phyloP scores from a whole-genome alignment of 306 rosid species.

The Cotoneaster glaucophyllus region DNA sequence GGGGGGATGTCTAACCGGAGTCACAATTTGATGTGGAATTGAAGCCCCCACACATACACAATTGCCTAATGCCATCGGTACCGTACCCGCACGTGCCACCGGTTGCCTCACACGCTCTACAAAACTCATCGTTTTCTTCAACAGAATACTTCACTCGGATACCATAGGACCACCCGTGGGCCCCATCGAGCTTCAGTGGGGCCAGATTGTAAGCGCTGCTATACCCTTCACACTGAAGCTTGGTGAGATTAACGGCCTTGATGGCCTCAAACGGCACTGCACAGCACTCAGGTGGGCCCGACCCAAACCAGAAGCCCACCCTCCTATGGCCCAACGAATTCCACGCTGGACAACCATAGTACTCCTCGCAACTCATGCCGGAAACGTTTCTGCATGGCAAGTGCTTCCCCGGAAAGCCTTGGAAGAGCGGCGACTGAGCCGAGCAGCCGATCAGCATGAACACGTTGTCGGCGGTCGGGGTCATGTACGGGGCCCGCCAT shows the following conservation, averaged over 20 bases:
- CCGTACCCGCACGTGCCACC: conserved; percentile 90
- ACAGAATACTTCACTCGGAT: conserved; percentile 80
- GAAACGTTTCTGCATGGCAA: conserved; percentile 83
- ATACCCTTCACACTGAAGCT: conserved; percentile 83
- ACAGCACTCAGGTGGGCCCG: conserved; percentile 84
- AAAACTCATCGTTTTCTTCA: conserved; percentile 66
- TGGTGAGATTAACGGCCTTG: conserved; percentile 64
- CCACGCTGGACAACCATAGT: conserved; percentile 84
- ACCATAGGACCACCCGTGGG: conserved; percentile 74
- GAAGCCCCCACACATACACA: conserved; percentile 68
- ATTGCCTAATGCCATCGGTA: conserved; percentile 52
- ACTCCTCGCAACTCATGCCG: conserved; percentile 90
- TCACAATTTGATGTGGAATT: conserved; percentile 91
- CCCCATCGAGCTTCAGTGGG: conserved; percentile 68
- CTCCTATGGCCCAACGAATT: conserved; percentile 52
- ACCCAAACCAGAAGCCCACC: conserved; percentile 41
- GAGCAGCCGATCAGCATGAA: conserved; percentile 95
- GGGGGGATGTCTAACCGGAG: conserved; percentile 36
- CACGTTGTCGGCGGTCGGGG: conserved; percentile 65
- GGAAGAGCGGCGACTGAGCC: conserved; percentile 73
- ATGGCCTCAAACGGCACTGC: conserved; percentile 66
- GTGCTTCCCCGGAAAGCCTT: conserved; percentile 89
- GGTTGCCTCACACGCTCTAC: conserved; percentile 81
- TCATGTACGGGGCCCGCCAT: conserved; percentile 78
- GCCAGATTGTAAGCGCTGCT: conserved; percentile 89